A percentile compares a stretch with the other conserved stretches of the same genome.
Evolutionary conservation across 257 asterid genomes (phyloP).

Genomic region (Capsicum chinense): DNA sequence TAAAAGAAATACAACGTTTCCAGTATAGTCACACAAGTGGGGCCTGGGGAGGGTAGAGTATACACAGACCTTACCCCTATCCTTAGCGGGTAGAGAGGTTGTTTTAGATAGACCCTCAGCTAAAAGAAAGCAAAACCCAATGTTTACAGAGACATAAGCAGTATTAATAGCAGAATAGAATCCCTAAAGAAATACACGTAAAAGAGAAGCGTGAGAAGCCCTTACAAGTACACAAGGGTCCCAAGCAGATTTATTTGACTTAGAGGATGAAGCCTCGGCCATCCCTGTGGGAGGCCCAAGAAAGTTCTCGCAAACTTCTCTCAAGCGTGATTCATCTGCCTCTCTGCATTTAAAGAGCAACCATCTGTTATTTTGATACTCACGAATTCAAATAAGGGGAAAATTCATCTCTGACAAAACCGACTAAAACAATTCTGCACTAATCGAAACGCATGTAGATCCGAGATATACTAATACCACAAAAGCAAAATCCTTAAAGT

Average conservation of each 20-base stretch:
- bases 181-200: not conserved
- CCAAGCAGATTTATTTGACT: slow-evolving; percentile 63
- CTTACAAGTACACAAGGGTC: slow-evolving; percentile 83
- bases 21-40: too few species aligned
- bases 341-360: slow-evolving; percentile 54
- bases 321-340: slow-evolving; percentile 84
- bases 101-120: too few species aligned
- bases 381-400: not conserved
- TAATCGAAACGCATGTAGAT: not conserved
- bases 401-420: not conserved
- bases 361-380: not conserved
- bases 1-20: too few species aligned
- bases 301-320: slow-evolving; percentile 95
- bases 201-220: slow-evolving; percentile 28
- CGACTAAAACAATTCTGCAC: not conserved
- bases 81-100: too few species aligned
- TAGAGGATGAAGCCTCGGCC: slow-evolving; percentile 54
- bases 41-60: too few species aligned
- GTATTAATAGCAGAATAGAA: too few species aligned
- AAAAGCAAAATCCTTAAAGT: not conserved
- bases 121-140: too few species aligned
- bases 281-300: slow-evolving; percentile 97
- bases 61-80: too few species aligned
- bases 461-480: not conserved
- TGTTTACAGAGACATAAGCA: too few species aligned